phyloP scores from a whole-genome alignment of 2,329 filamentous ascomycete genomes.

The Incumbomyces delicatus region DNA sequence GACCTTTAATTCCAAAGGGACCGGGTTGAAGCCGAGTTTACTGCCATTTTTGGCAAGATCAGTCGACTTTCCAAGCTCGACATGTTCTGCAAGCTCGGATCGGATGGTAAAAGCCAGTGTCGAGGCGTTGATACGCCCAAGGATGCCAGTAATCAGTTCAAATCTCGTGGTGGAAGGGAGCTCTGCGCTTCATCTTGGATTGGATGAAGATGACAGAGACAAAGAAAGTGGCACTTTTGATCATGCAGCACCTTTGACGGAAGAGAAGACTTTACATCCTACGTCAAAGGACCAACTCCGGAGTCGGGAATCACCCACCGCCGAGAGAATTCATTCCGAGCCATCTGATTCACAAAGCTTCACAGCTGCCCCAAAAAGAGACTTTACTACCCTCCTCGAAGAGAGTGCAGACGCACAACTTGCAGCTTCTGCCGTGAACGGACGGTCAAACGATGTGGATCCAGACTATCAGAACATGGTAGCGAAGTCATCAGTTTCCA shows the following conservation, averaged over 20 bases:
- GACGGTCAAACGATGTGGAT: not conserved
- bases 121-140: constrained; percentile 56
- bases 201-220: constrained; percentile 1
- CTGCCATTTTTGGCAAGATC: constrained; percentile 67
- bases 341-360: not conserved
- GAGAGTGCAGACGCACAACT: constrained; percentile 4
- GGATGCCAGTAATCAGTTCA: constrained; percentile 36
- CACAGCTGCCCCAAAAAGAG: not conserved
- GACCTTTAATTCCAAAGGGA: no score
- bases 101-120: constrained; percentile 33
- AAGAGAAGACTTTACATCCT: no score
- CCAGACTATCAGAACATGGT: not conserved
- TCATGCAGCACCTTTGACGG: not conserved
- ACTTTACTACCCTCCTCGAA: constrained; percentile 4
- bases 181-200: not conserved
- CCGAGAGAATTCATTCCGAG: not conserved
- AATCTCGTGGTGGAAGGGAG: not conserved
- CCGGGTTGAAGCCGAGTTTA: constrained; percentile 48
- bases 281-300: no score
- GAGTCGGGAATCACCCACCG: no score
- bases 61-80: constrained; percentile 34
- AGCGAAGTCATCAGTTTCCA: not conserved
- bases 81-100: constrained; percentile 24
- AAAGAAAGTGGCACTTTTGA: no score
- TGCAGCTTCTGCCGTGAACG: not conserved